Evolutionary conservation across 352 stramenopile genomes (phyloP), one percentile per base, ranked within the genome.

Genomic region (Halophytophthora batemanensis): DNA sequence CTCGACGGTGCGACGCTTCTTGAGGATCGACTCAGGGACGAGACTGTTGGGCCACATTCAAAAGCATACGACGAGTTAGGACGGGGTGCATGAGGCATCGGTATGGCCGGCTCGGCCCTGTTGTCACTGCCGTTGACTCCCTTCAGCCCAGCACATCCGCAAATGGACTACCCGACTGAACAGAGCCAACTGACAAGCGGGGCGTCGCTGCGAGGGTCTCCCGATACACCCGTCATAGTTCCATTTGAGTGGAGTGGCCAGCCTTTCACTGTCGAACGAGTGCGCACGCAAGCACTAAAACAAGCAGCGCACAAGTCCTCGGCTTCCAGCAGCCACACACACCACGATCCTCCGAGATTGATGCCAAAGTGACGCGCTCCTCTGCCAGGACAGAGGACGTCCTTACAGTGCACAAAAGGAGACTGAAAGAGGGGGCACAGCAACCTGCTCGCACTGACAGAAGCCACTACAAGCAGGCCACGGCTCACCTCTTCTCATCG

Each of bases 1-100:
- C 61, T 93, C 75, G 44, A 93, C 66, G 61, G 82, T 93, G 64
- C 85, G 85, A 71, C 83, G 82, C 85, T 95, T 95, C 81, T 95
- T 95, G 64, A 95, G 81, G 62, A 95, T 84, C 45, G 85, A 93
- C 69, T 95, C 85, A 44, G 85, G 85, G 42, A 95, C 84, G 55
- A 95, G 80, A 78, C 84, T 95, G 63, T 52, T 55, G 22, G 29
- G 6, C 14, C 45, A 40, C 1, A 47, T 8, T 53, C 13, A 52
- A 13, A 57, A 51, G 66, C 22, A 73, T 35, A 66, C 34, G 52
- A 56, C 15, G 5, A 46, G 50, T 90, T 90, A 89, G 74, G 74
- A 93, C 75, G 78, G 77, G 77, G 62, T 88, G 77, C 73, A 74
- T 65, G 29, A 45, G 51, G 50, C 51, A 72, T 68, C 61, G 53